phyloP scores from a whole-genome alignment of 2,329 filamentous ascomycete species.

The Stagonosporopsis tanaceti region DNA sequence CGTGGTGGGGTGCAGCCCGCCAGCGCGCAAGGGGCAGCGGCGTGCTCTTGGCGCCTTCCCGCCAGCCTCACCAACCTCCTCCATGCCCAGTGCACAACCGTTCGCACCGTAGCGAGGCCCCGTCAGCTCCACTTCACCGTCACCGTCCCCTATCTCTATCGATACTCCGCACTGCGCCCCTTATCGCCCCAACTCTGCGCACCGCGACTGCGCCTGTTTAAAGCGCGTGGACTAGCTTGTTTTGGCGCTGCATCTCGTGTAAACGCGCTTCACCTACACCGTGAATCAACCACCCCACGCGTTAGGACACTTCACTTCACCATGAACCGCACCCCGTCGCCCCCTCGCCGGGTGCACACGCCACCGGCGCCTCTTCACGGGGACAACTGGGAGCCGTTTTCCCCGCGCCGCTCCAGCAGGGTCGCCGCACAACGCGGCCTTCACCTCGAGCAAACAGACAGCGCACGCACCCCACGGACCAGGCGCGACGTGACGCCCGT shows the following conservation, averaged over 20 bases:
- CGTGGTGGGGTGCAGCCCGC: conserved; percentile 1
- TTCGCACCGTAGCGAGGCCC: conserved; percentile 26
- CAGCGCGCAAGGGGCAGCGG: neutral
- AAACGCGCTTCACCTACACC: conserved; percentile 18
- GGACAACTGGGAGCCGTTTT: conserved; percentile 76
- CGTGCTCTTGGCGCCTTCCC: neutral
- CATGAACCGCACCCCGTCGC: conserved; percentile 67
- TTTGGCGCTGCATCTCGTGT: conserved; percentile 33
- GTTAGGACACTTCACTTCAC: conserved; percentile 16
- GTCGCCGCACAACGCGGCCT: conserved; percentile 63
- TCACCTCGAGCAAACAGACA: conserved; percentile 35
- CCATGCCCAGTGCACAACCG: conserved; percentile 20
- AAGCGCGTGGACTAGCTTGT: conserved; percentile 31
- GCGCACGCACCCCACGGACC: conserved; percentile 30
- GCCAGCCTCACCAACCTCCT: conserved; percentile 38
- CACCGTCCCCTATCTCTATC: conserved; percentile 21
- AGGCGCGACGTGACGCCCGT: conserved; percentile 43
- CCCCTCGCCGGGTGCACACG: conserved; percentile 66
- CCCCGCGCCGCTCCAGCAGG: conserved; percentile 70
- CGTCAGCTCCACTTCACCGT: conserved; percentile 22
- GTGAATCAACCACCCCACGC: conserved; percentile 1
- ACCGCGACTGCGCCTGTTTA: conserved; percentile 15
- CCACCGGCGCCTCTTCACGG: conserved; percentile 75
- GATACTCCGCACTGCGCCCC: conserved; percentile 16
- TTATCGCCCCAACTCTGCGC: conserved; percentile 7